Evolutionary conservation across 768 basidiomycete species (phyloP).

Genomic region (Pholiota microspora): DNA sequence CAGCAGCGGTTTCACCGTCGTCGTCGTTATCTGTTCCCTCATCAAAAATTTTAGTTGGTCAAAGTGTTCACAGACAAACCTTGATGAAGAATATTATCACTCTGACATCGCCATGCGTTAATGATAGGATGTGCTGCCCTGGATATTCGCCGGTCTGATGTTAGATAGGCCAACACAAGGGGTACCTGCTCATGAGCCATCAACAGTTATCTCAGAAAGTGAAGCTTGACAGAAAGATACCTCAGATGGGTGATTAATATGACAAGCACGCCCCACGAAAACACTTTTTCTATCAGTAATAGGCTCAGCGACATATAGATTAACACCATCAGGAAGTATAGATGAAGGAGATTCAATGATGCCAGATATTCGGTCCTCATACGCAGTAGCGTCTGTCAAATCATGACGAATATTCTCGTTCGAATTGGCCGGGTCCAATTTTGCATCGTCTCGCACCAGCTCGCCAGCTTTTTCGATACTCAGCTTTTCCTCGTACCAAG

Average conservation of each 20-base stretch:
- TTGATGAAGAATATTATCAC: slow-evolving; percentile 68
- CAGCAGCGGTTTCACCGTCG: slow-evolving; percentile 92
- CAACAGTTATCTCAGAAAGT: background rate
- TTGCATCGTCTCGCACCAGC: slow-evolving; percentile 52
- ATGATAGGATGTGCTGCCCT: slow-evolving; percentile 79
- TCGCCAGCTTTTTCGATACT: slow-evolving; percentile 54
- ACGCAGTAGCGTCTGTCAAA: background rate
- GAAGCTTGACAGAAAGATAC: slow-evolving; percentile 32
- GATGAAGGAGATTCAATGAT: slow-evolving; percentile 13
- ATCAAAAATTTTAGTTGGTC: no score
- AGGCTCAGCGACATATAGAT: slow-evolving; percentile 71
- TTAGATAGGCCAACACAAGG: slow-evolving; percentile 59
- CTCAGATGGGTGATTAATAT: slow-evolving; percentile 74
- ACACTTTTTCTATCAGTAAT: slow-evolving; percentile 83
- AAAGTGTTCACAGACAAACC: no score
- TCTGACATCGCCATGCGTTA: slow-evolving; percentile 79
- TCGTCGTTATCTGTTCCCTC: slow-evolving; percentile 95
- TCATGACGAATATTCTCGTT: background rate
- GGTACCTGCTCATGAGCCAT: slow-evolving; percentile 51
- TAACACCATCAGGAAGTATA: slow-evolving; percentile 54
- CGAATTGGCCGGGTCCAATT: slow-evolving; percentile 15
- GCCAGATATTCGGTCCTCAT: slow-evolving; percentile 6
- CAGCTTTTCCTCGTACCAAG: slow-evolving; percentile 73
- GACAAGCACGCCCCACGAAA: slow-evolving; percentile 85
- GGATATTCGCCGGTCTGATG: slow-evolving; percentile 70